These are phyloP conservation scores for Ceratocystis eucalypticola DNA, from an alignment of 2,329 filamentous ascomycete species.

Conservation along the genomic window DNA sequence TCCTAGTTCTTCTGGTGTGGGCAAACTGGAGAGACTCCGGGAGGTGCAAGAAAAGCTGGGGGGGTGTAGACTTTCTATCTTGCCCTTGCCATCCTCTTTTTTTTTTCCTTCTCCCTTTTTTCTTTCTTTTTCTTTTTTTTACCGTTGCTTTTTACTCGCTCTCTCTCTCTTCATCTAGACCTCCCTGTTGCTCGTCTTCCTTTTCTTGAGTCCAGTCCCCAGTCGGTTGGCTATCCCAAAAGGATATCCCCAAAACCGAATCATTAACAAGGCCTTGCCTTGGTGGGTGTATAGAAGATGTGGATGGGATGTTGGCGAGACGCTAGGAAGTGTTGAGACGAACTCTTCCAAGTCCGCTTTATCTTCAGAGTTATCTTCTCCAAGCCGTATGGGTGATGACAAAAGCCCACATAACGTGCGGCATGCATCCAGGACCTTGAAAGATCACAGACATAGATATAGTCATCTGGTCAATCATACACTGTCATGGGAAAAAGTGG, in stretches of 20 bases:
- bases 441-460: not conserved
- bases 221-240: not conserved
- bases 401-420: not conserved
- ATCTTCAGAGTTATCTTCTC: not conserved
- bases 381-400: not conserved
- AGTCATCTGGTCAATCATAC: not conserved
- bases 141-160: not conserved
- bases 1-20: not conserved
- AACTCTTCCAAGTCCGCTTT: not conserved
- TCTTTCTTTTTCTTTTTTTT: not conserved
- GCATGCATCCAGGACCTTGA: not conserved
- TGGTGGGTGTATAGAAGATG: not conserved
- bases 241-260: not conserved
- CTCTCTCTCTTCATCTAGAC: not conserved
- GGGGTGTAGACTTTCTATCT: not conserved
- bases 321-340: not conserved
- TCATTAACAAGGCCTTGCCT: not conserved
- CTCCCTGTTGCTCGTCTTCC: not conserved
- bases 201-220: not conserved
- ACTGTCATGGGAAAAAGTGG: not conserved
- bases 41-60: conserved; percentile 1
- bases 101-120: not conserved
- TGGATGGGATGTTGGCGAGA: not conserved
- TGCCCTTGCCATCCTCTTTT: not conserved
- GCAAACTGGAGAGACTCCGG: conserved; percentile 1